These are phyloP conservation scores for Termitomyces sp. DNA, from an alignment of 768 basidiomycete species.

Conservation along the genomic window DNA sequence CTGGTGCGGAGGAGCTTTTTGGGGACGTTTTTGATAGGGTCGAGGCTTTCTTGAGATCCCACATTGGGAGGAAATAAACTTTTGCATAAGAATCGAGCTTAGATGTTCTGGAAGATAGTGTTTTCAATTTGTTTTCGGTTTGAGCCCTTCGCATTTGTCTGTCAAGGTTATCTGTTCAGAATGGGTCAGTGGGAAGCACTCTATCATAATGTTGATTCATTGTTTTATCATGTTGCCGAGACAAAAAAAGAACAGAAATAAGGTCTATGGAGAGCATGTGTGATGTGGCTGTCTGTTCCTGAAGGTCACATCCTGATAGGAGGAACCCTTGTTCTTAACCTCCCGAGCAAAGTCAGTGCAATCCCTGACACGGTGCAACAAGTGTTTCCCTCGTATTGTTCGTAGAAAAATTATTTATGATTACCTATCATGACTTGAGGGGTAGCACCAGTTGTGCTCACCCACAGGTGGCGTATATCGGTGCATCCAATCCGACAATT, in stretches of 20 bases:
- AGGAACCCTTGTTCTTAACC: neutral
- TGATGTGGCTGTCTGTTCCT: neutral
- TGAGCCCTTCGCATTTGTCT: too few species aligned
- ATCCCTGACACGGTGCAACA: neutral
- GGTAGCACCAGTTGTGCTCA: too few species aligned
- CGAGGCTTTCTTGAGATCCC: conserved; percentile 25
- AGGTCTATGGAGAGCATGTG: too few species aligned
- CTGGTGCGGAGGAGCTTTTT: conserved; percentile 34
- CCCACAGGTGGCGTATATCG: neutral
- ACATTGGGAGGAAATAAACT: neutral
- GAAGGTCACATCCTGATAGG: neutral
- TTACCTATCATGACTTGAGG: neutral
- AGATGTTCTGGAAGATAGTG: neutral
- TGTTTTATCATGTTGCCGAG: neutral
- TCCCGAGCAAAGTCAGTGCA: neutral
- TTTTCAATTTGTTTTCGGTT: neutral
- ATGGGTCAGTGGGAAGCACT: neutral
- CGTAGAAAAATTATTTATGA: neutral
- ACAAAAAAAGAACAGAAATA: too few species aligned
- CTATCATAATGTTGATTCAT: neutral
- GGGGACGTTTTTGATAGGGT: conserved; percentile 30
- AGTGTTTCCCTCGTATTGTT: neutral
- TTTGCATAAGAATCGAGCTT: neutral
- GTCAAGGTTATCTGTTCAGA: neutral
- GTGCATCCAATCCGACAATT: neutral